phyloP scores from a whole-genome alignment of 108 stramenopile species.

The Fistulifera solaris region DNA sequence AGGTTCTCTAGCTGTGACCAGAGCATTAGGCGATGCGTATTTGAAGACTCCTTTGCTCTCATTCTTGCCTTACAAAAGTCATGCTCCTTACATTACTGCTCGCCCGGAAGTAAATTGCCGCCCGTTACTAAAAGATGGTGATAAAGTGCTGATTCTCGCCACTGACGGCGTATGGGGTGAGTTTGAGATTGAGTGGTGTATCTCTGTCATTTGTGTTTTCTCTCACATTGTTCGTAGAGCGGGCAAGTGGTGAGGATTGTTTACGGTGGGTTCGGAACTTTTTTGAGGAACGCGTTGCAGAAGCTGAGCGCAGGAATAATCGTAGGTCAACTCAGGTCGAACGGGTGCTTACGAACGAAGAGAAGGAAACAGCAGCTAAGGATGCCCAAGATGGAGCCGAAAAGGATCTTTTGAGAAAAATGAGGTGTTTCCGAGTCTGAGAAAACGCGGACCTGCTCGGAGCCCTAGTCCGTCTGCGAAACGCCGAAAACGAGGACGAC shows the following conservation, averaged over 20 bases:
- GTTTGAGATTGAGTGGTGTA: too few species aligned
- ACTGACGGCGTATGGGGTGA: conserved; percentile 73
- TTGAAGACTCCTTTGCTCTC: conserved; percentile 71
- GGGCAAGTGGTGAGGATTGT: conserved; percentile 60
- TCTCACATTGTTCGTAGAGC: conserved; percentile 20
- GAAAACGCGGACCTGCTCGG: not conserved
- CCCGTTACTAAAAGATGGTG: conserved; percentile 47
- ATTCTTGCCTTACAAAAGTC: conserved; percentile 75
- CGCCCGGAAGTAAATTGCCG: conserved; percentile 79
- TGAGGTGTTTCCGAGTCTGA: not conserved
- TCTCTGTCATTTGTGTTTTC: too few species aligned
- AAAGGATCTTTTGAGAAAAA: conserved; percentile 5
- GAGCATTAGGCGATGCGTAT: conserved; percentile 81
- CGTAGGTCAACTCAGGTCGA: conserved; percentile 11
- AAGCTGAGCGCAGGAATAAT: conserved; percentile 32
- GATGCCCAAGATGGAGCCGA: conserved; percentile 5
- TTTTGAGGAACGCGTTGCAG: conserved; percentile 55
- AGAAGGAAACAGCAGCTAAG: not conserved
- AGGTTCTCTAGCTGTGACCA: conserved; percentile 72
- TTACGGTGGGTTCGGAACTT: conserved; percentile 65
- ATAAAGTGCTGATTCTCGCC: conserved; percentile 70
- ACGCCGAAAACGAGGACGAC: conserved; percentile 27
- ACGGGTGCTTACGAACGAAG: conserved; percentile 1
- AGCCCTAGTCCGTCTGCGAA: conserved; percentile 27
- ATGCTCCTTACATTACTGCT: conserved; percentile 80